These are phyloP conservation scores for Hypocrella siamensis DNA, from an alignment of 2,329 filamentous ascomycete species.

Conservation along the genomic window DNA sequence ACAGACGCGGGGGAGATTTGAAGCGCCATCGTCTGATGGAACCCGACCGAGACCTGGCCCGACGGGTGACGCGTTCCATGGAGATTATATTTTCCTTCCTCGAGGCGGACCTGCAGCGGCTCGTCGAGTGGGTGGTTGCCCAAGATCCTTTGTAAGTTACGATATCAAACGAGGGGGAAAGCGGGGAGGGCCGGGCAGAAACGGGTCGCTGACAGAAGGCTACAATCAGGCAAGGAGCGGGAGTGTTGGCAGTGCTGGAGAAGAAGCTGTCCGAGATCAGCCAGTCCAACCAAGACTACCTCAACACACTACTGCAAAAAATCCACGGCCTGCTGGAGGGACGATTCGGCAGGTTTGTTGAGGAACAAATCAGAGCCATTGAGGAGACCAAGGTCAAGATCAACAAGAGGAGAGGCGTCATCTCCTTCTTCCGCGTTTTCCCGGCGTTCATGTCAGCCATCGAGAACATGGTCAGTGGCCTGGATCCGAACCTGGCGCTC, in stretches of 20 bases:
- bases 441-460: constrained; percentile 70
- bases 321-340: constrained; percentile 59
- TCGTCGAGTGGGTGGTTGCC: constrained; percentile 71
- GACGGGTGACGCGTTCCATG: constrained; percentile 73
- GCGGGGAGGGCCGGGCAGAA: not conserved
- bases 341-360: constrained; percentile 76
- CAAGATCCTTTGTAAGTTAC: constrained; percentile 63
- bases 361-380: constrained; percentile 87
- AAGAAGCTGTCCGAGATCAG: constrained; percentile 63
- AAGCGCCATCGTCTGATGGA: constrained; percentile 66
- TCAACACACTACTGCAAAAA: constrained; percentile 65
- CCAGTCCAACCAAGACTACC: constrained; percentile 86
- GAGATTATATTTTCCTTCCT: constrained; percentile 77
- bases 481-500: constrained; percentile 43
- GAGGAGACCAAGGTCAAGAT: constrained; percentile 98
- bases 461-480: constrained; percentile 62
- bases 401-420: constrained; percentile 95
- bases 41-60: constrained; percentile 74
- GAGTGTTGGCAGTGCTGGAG: constrained; percentile 68
- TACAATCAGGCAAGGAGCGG: constrained; percentile 61
- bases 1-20: constrained; percentile 58
- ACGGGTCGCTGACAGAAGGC: not conserved
- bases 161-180: not conserved
- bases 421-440: constrained; percentile 88
- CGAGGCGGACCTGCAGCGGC: constrained; percentile 57